These are phyloP conservation scores for sunflower (Helianthus annuus) DNA, from an alignment of 129 eudicot genomes.

Conservation along the genomic window DNA sequence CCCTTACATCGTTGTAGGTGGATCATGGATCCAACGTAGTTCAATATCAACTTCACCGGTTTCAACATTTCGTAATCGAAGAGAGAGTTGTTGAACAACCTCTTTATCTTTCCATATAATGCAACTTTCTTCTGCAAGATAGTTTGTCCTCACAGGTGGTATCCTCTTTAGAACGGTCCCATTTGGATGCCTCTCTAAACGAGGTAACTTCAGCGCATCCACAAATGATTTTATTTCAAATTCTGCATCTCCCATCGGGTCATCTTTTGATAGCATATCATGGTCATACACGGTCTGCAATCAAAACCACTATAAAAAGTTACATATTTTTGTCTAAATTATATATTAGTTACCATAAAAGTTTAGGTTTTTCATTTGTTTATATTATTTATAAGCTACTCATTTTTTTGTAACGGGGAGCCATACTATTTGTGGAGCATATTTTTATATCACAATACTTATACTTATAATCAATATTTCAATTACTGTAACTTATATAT, in stretches of 20 bases:
- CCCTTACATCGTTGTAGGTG: conserved; percentile 34
- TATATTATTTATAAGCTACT: no score
- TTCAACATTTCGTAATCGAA: conserved; percentile 48
- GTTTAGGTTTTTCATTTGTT: not conserved
- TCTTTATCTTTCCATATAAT: conserved; percentile 45
- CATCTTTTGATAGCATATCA: conserved; percentile 47
- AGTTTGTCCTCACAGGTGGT: conserved; percentile 43
- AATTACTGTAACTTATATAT: no score
- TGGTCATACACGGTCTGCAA: conserved; percentile 50
- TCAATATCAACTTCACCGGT: conserved; percentile 55
- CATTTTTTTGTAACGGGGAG: no score
- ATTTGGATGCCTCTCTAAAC: conserved; percentile 30
- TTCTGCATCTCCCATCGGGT: conserved; percentile 57
- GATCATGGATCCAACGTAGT: conserved; percentile 39
- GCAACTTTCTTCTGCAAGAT: conserved; percentile 52
- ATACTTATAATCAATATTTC: no score
- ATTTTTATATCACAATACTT: no score
- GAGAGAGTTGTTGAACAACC: conserved; percentile 46
- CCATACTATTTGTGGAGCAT: no score
- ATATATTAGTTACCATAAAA: no score
- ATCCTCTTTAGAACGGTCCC: conserved; percentile 45
- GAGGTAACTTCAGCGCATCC: conserved; percentile 46
- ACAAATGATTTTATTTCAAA: conserved; percentile 41
- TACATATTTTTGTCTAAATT: no score
- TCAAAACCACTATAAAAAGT: not conserved